A percentile compares a stretch with the other conserved stretches of the same genome.
Evolutionary conservation across 2,329 filamentous ascomycete species (phyloP).

Genomic region (Huntiella bhutanensis): DNA sequence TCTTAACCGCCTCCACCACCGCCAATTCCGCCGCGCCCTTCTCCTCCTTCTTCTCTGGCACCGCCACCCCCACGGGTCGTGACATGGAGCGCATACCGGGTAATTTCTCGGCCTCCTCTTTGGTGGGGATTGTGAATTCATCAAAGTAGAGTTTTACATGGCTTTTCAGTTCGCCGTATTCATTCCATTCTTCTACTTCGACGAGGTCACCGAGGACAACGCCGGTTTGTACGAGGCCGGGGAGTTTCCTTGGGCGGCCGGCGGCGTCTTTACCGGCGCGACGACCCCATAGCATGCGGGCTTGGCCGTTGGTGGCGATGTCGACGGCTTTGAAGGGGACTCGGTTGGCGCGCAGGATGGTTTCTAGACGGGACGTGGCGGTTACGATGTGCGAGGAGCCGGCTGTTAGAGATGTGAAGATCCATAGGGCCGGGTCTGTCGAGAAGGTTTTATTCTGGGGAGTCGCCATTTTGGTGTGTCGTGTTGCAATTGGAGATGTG

Average conservation of each 20-base stretch:
- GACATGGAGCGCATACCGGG: conserved; percentile 11
- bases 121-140: conserved; percentile 38
- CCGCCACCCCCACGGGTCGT: conserved; percentile 14
- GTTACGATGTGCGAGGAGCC: conserved; percentile 94
- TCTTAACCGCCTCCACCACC: conserved; percentile 12
- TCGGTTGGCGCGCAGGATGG: conserved; percentile 84
- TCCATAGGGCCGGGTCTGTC: conserved; percentile 59
- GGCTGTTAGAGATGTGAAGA: conserved; percentile 90
- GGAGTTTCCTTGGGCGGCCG: conserved; percentile 55
- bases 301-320: conserved; percentile 74
- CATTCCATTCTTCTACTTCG: conserved; percentile 97
- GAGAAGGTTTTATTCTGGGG: conserved; percentile 24
- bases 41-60: conserved; percentile 8
- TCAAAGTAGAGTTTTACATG: conserved; percentile 54
- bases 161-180: conserved; percentile 85
- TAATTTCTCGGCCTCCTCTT: conserved; percentile 25
- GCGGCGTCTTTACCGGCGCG: conserved; percentile 53
- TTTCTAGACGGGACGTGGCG: conserved; percentile 86
- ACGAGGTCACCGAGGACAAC: conserved; percentile 73
- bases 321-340: conserved; percentile 88
- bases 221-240: conserved; percentile 73
- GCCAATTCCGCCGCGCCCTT: background rate
- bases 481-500: no score
- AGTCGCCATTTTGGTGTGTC: conserved; percentile 12
- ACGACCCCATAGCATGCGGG: conserved; percentile 73